phyloP scores from a whole-genome alignment of 2,329 filamentous ascomycete genomes.

The Cytospora chrysosperma region DNA sequence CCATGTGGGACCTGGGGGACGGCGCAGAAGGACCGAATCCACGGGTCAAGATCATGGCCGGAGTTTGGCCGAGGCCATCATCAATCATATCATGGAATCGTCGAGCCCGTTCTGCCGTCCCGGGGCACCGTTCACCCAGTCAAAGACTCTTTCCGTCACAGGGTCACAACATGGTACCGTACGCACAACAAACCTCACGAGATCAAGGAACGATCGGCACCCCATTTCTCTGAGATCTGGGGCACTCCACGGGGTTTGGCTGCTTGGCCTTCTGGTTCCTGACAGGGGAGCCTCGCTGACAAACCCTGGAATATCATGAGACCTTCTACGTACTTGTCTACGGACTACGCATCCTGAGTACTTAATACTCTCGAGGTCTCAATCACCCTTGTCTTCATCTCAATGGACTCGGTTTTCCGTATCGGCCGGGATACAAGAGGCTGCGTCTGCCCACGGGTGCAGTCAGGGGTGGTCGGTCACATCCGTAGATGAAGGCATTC shows the following conservation, averaged over 20 bases:
- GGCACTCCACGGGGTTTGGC: not conserved
- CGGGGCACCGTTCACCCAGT: not conserved
- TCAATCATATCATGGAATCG: not conserved
- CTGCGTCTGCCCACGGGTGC: not conserved
- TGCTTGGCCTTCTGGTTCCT: not conserved
- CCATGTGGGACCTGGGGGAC: slow-evolving; percentile 11
- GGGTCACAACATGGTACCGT: slow-evolving; percentile 1
- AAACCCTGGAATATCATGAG: not conserved
- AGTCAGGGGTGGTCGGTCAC: not conserved
- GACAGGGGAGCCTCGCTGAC: not conserved
- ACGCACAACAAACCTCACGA: slow-evolving; percentile 6
- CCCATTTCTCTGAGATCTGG: not conserved
- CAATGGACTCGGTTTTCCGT: not conserved
- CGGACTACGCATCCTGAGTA: no score
- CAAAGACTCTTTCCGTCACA: slow-evolving; percentile 4
- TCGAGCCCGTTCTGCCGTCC: not conserved
- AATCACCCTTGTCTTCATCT: not conserved
- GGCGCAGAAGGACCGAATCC: slow-evolving; percentile 20
- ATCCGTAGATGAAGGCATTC: not conserved
- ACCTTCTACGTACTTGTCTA: not conserved
- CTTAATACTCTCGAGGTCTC: no score
- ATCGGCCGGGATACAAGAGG: not conserved
- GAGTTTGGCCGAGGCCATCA: slow-evolving; percentile 13
- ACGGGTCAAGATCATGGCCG: slow-evolving; percentile 14
- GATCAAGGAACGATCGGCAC: slow-evolving; percentile 12